These are phyloP conservation scores for Plasmodium chabaudi DNA, from an alignment of 169 alveolate species.

Conservation along the genomic window DNA sequence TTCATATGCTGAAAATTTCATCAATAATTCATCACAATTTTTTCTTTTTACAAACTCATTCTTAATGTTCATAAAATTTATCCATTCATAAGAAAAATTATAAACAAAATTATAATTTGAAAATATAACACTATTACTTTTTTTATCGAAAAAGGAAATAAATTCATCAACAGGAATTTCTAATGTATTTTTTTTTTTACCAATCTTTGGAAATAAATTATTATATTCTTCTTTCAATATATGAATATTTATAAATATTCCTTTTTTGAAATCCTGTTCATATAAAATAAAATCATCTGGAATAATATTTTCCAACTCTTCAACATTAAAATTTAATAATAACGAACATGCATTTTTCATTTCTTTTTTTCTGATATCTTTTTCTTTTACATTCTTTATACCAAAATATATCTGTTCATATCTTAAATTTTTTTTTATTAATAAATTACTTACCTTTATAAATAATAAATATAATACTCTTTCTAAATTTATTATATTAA, in stretches of 20 bases:
- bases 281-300: slow-evolving; percentile 69
- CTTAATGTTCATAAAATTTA: slow-evolving; percentile 40
- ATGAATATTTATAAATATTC: slow-evolving; percentile 29
- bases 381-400: slow-evolving; percentile 30
- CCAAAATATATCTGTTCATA: slow-evolving; percentile 67
- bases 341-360: slow-evolving; percentile 55
- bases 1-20: not conserved
- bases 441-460: slow-evolving; percentile 47
- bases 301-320: slow-evolving; percentile 11
- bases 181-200: not conserved
- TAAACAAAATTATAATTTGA: slow-evolving; percentile 31
- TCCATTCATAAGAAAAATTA: slow-evolving; percentile 67
- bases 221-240: slow-evolving; percentile 9
- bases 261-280: slow-evolving; percentile 32
- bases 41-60: slow-evolving; percentile 12
- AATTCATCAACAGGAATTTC: slow-evolving; percentile 24
- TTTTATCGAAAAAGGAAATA: slow-evolving; percentile 29
- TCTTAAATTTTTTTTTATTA: slow-evolving; percentile 19
- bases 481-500: slow-evolving; percentile 31
- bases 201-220: not conserved
- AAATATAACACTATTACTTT: slow-evolving; percentile 17
- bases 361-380: slow-evolving; percentile 58
- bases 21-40: slow-evolving; percentile 1
- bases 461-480: slow-evolving; percentile 34
- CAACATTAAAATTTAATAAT: slow-evolving; percentile 22